phyloP scores from a whole-genome alignment of 495 filamentous ascomycete species.

The Aspergillus taichungensis region DNA sequence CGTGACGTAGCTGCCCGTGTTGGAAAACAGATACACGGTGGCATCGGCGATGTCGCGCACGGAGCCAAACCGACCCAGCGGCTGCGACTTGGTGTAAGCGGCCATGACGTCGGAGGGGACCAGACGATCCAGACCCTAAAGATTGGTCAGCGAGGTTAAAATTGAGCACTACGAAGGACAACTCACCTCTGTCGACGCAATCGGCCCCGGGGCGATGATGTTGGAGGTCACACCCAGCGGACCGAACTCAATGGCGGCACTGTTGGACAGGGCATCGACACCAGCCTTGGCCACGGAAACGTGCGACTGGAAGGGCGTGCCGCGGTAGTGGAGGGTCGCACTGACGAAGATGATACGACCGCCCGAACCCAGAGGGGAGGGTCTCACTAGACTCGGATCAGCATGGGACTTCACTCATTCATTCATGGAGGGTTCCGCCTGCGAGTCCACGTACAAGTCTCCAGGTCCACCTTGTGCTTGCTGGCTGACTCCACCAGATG shows the following conservation, averaged over 20 bases:
- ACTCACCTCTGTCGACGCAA: slow-evolving; percentile 52
- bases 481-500: slow-evolving; percentile 65
- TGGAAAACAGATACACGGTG: slow-evolving; percentile 77
- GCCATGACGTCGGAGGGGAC: slow-evolving; percentile 27
- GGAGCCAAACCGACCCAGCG: slow-evolving; percentile 66
- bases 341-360: slow-evolving; percentile 84
- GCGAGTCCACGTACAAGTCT: slow-evolving; percentile 26
- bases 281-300: slow-evolving; percentile 86
- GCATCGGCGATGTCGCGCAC: slow-evolving; percentile 88
- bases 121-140: slow-evolving; percentile 35
- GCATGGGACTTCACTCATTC: neutral
- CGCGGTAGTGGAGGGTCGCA: slow-evolving; percentile 83
- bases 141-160: neutral
- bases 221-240: slow-evolving; percentile 86
- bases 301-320: slow-evolving; percentile 75
- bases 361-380: slow-evolving; percentile 47
- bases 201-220: slow-evolving; percentile 74
- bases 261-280: slow-evolving; percentile 70
- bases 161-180: neutral
- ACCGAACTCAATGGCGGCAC: slow-evolving; percentile 75
- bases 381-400: slow-evolving; percentile 18
- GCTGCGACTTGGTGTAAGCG: slow-evolving; percentile 37
- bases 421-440: neutral
- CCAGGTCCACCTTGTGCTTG: slow-evolving; percentile 46
- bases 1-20: slow-evolving; percentile 76